Percentiles rank a stretch among this genome's conserved stretches.
Conservation (phyloP, 176 grass and related monocot genomes). For the Poa pratensis region DNA sequence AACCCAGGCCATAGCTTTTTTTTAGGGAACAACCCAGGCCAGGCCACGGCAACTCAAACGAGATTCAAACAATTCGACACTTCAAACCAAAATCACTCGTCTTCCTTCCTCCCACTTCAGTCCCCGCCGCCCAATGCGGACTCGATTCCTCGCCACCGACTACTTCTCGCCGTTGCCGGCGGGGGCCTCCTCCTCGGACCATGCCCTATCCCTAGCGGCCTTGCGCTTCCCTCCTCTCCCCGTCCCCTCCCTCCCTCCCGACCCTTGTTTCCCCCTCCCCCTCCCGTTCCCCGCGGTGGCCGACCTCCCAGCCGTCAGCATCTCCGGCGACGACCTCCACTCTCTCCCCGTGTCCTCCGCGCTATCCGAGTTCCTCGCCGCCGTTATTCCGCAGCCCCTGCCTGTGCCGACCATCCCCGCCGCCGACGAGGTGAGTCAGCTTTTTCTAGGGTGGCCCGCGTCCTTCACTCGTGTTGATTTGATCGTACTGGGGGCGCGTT, state of each 20-base stretch:
- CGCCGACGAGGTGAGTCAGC: constrained; percentile 40
- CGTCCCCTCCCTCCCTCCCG: constrained; percentile 51
- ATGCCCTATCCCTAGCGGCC: constrained; percentile 41
- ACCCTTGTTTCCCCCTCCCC: constrained; percentile 42
- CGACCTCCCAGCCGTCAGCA: constrained; percentile 27
- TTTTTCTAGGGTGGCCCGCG: not conserved
- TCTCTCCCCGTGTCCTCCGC: constrained; percentile 57
- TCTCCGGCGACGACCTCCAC: constrained; percentile 36
- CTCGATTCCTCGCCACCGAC: constrained; percentile 78
- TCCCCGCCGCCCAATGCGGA: constrained; percentile 54
- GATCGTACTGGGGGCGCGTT: not conserved
- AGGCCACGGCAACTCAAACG: not conserved
- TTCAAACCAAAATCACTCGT: constrained; percentile 25
- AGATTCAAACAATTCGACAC: constrained; percentile 10
- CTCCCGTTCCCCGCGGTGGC: constrained; percentile 29
- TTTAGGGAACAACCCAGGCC: too few species aligned
- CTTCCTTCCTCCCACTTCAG: not conserved
- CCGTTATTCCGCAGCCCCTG: constrained; percentile 49
- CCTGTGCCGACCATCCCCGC: constrained; percentile 24
- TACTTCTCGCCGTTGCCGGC: constrained; percentile 53
- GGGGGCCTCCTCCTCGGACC: constrained; percentile 36
- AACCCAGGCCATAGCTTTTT: too few species aligned
- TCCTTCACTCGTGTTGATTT: constrained; percentile 8
- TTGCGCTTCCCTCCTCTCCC: constrained; percentile 63
- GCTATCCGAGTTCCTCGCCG: constrained; percentile 60